phyloP scores from a whole-genome alignment of 169 alveolate genomes.

The Plasmodium coatneyi region DNA sequence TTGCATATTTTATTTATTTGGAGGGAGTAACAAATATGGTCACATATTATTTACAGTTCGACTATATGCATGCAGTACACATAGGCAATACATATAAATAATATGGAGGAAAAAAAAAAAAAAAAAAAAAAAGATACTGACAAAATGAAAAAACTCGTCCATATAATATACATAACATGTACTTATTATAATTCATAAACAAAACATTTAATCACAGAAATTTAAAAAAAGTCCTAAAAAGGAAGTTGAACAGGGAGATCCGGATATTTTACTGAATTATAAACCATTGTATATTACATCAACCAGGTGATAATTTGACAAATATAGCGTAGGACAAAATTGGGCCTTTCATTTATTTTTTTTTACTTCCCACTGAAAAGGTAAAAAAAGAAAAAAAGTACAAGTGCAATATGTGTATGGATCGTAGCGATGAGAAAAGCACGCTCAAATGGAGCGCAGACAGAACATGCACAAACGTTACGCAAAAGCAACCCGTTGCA shows the following conservation, averaged over 20 bases:
- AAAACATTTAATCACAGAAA: conserved; percentile 36
- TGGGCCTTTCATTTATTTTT: conserved; percentile 12
- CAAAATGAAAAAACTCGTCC: not conserved
- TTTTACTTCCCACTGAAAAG: conserved; percentile 22
- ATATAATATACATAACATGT: not conserved
- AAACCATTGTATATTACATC: conserved; percentile 41
- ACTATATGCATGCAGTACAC: not conserved
- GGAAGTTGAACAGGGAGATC: not conserved
- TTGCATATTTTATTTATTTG: not conserved
- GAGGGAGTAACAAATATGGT: not conserved
- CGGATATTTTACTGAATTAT: conserved; percentile 7
- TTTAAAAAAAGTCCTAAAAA: conserved; percentile 13
- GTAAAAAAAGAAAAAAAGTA: not conserved
- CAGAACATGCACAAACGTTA: not conserved
- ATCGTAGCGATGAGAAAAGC: not conserved
- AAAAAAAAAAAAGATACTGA: not conserved
- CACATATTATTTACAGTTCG: conserved; percentile 1
- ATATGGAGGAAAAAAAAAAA: not conserved
- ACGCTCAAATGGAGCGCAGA: not conserved
- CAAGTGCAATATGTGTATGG: not conserved
- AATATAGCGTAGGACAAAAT: not conserved
- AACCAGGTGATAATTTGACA: not conserved
- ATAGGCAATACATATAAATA: not conserved
- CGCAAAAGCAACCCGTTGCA: not conserved
- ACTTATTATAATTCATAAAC: not conserved